Percentiles rank a stretch among this genome's conserved stretches.
Evolutionary conservation across 1,139 yeast species (phyloP).

Genomic region (Hyphopichia buzzinii): DNA sequence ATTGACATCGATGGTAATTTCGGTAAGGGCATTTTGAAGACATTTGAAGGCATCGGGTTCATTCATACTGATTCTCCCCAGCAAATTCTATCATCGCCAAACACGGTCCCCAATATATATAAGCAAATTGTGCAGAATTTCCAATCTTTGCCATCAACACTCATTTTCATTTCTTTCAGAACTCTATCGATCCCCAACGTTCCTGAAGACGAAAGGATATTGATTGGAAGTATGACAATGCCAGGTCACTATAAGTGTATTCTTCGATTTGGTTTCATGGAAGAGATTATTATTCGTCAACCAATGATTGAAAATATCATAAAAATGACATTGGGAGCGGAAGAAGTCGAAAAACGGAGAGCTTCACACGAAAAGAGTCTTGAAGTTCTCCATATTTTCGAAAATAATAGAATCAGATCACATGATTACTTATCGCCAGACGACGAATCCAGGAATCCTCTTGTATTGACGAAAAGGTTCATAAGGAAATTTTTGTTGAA

Average conservation of each 20-base stretch:
- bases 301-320: slow-evolving; percentile 25
- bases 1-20: slow-evolving; percentile 17
- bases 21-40: slow-evolving; percentile 19
- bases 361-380: slow-evolving; percentile 9
- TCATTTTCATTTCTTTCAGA: slow-evolving; percentile 41
- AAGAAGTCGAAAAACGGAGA: too few relatives aligned
- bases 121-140: slow-evolving; percentile 34
- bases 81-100: slow-evolving; percentile 33
- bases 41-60: slow-evolving; percentile 39
- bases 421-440: slow-evolving; percentile 17
- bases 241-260: slow-evolving; percentile 48
- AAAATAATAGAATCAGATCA: slow-evolving; percentile 30
- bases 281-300: slow-evolving; percentile 29
- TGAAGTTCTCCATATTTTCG: slow-evolving; percentile 37
- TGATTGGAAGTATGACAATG: slow-evolving; percentile 36
- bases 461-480: slow-evolving; percentile 11
- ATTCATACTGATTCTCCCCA: slow-evolving; percentile 35
- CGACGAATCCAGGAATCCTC: slow-evolving; percentile 17
- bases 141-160: slow-evolving; percentile 39
- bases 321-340: slow-evolving; percentile 10
- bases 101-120: slow-evolving; percentile 43
- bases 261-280: slow-evolving; percentile 47
- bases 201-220: slow-evolving; percentile 33
- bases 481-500: slow-evolving; percentile 23
- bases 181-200: slow-evolving; percentile 42